Evolutionary conservation across 345 rosid species (phyloP), one percentile per base, ranked within the genome.

Genomic region (Gossypium herbaceum): DNA sequence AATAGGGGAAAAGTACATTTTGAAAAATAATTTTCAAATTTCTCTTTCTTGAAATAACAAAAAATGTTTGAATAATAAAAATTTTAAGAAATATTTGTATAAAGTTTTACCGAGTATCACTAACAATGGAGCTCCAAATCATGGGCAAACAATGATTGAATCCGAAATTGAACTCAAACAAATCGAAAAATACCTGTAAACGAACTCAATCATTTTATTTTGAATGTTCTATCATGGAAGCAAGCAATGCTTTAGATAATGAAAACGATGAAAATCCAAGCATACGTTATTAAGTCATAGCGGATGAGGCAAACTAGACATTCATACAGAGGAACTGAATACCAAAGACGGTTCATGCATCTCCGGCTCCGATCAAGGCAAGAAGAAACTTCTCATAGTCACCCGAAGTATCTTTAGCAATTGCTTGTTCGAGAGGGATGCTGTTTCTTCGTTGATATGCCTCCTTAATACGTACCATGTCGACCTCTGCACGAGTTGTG

Each of bases 391-490:
- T 85, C 84, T 88, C 87, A 69, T 92, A 91, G 80, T 94, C 94
- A 25, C 98, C 98, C 29, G 90, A 82, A 78, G 97, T 85, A 64
- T 92, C 98, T 24, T 80, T 84, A 3, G 88, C 81, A 74, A 94
- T 85, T n/a, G 94, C 97, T n/a, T 80, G 80, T 16, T 86, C 98
- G n/a, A 92, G 87, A 69, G 93, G 75, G 71, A 92, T 79, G 12
- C 89, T 92, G 86, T 91, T 94, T 61, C 97, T 83, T 64, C 87
- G 86, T 47, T 83, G 89, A 77, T 88, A 94, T 75, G 86, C 91
- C 77, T 91, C 97, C 83, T 94, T 91, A 67, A 92, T 94, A 7
- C 82, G 83, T 76, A 84, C 85, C 97, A 94, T 85, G 83, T 94
- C 94, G 27, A 89, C 88, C 80, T 94, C 97, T 22, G 97, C 94